Evolutionary conservation across 2,329 filamentous ascomycete species (phyloP).

Genomic region (Colletotrichum acutatum): DNA sequence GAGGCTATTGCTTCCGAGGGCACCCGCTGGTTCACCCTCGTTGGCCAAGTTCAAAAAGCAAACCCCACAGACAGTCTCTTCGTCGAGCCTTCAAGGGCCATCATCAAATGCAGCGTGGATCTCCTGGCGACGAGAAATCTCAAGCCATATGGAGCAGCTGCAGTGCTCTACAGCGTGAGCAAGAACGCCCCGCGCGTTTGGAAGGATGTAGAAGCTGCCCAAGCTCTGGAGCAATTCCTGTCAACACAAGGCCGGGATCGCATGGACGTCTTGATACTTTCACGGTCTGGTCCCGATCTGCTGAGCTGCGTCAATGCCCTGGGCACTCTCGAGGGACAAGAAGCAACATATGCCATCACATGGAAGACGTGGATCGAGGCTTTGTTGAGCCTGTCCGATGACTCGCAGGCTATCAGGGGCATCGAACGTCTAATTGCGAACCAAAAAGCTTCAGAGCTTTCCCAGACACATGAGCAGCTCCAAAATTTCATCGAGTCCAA

Average conservation of each 20-base stretch:
- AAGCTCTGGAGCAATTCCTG: constrained; percentile 56
- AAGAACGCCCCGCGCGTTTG: constrained; percentile 53
- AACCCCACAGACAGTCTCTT: constrained; percentile 40
- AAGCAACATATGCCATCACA: constrained; percentile 49
- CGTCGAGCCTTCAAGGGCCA: constrained; percentile 40
- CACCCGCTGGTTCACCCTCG: constrained; percentile 73
- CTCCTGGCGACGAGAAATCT: constrained; percentile 62
- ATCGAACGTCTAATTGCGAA: constrained; percentile 61
- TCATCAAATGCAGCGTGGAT: constrained; percentile 45
- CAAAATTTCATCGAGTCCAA: constrained; percentile 57
- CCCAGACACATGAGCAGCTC: constrained; percentile 51
- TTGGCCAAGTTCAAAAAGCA: constrained; percentile 56
- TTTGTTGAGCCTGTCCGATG: constrained; percentile 49
- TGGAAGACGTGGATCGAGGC: constrained; percentile 58
- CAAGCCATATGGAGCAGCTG: constrained; percentile 67
- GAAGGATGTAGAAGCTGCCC: constrained; percentile 40
- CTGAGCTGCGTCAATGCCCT: constrained; percentile 72
- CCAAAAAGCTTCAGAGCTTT: constrained; percentile 49
- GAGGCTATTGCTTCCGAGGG: constrained; percentile 73
- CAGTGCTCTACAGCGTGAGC: constrained; percentile 49
- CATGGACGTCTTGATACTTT: constrained; percentile 69
- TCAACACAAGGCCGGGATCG: constrained; percentile 64
- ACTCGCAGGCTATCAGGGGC: constrained; percentile 44
- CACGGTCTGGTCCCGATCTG: constrained; percentile 75
- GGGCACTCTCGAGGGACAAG: constrained; percentile 53